A percentile compares a stretch with the other conserved stretches of the same genome.
These are phyloP conservation scores for Tylopilus rubrobrunneus DNA, from an alignment of 768 basidiomycete genomes.

Conservation along the genomic window DNA sequence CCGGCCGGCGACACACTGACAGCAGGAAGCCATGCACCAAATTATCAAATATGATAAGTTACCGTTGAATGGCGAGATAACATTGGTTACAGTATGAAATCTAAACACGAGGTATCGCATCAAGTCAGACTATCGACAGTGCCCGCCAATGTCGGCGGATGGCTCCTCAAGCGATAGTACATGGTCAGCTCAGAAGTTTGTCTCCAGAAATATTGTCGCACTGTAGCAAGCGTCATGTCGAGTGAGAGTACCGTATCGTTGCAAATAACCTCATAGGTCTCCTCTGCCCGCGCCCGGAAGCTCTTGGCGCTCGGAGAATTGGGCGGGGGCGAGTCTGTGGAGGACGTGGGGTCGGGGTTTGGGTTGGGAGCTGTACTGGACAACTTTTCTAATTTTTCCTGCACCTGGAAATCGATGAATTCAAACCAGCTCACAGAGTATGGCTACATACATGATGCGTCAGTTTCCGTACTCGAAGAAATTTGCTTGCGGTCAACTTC, in stretches of 20 bases:
- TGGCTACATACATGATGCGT: constrained; percentile 62
- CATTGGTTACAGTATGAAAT: background rate
- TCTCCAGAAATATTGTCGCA: constrained; percentile 88
- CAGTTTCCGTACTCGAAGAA: constrained; percentile 83
- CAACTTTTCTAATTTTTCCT: constrained; percentile 76
- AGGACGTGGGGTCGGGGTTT: constrained; percentile 28
- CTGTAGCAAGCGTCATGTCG: constrained; percentile 86
- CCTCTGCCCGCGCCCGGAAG: constrained; percentile 46
- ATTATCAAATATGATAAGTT: constrained; percentile 23
- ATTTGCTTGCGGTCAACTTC: constrained; percentile 84
- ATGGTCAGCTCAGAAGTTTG: constrained; percentile 68
- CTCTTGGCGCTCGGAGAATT: constrained; percentile 22
- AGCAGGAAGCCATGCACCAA: background rate
- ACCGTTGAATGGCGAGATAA: constrained; percentile 2
- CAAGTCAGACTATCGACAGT: constrained; percentile 2
- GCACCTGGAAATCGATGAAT: constrained; percentile 48
- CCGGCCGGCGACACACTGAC: background rate
- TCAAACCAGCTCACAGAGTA: background rate
- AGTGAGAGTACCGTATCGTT: constrained; percentile 79
- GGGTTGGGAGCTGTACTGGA: constrained; percentile 20
- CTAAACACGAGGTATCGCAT: background rate
- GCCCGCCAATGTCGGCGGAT: background rate
- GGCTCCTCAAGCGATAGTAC: constrained; percentile 60
- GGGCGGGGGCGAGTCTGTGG: constrained; percentile 38
- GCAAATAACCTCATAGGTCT: constrained; percentile 83